Percentiles rank a stretch among this genome's conserved stretches.
Evolutionary conservation across 495 filamentous ascomycete species (phyloP).

Genomic region (Aspergillus coremiiformis): DNA sequence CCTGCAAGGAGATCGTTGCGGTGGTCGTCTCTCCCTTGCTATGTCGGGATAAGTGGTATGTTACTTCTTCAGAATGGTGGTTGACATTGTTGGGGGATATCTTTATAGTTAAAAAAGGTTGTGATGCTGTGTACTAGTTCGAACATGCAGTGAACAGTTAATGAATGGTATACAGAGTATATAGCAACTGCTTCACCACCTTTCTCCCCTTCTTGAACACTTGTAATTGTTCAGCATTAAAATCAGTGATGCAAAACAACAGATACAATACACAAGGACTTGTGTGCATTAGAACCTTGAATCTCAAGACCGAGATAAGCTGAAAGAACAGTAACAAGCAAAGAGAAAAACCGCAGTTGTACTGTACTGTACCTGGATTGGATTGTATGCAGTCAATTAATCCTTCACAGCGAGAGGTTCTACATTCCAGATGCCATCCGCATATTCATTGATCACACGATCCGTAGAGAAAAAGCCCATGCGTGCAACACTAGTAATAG

Average conservation of each 20-base stretch:
- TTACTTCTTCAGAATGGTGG: no score
- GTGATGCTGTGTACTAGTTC: background rate
- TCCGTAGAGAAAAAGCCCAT: constrained; percentile 99
- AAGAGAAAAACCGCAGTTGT: background rate
- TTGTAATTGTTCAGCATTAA: background rate
- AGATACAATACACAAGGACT: background rate
- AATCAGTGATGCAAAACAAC: background rate
- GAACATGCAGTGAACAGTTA: background rate
- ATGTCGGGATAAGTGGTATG: no score
- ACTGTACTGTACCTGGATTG: background rate
- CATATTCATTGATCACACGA: constrained; percentile 97
- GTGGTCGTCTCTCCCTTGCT: no score
- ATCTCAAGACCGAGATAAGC: background rate
- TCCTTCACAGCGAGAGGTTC: constrained; percentile 56
- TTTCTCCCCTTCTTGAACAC: background rate
- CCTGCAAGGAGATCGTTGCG: no score
- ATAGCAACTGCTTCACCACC: background rate
- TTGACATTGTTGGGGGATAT: no score
- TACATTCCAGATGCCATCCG: constrained; percentile 92
- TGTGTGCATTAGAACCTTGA: background rate
- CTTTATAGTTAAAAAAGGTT: no score
- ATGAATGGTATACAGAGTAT: background rate
- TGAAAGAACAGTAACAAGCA: background rate
- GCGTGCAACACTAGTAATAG: constrained; percentile 73
- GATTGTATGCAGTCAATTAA: constrained; percentile 2